These are phyloP conservation scores for Typha latifolia DNA, from an alignment of 176 grass and related monocot species.

Conservation along the genomic window DNA sequence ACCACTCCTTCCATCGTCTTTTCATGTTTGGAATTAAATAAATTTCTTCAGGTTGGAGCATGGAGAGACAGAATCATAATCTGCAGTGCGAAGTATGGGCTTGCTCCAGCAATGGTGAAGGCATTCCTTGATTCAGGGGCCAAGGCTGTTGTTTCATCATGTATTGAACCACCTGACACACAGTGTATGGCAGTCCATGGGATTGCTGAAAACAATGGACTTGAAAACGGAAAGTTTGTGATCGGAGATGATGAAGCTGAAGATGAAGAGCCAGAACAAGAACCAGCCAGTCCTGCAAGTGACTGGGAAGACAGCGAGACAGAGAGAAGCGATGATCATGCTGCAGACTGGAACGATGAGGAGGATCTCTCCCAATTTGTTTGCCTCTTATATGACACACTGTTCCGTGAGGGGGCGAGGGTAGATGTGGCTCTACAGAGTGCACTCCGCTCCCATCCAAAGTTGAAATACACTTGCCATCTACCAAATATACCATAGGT, in stretches of 20 bases:
- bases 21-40: slow-evolving; percentile 18
- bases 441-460: slow-evolving; percentile 53
- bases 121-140: slow-evolving; percentile 80
- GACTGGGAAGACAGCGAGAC: slow-evolving; percentile 92
- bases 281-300: slow-evolving; percentile 63
- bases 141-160: slow-evolving; percentile 81
- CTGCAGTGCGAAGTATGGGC: slow-evolving; percentile 64
- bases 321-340: slow-evolving; percentile 35
- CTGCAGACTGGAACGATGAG: slow-evolving; percentile 41
- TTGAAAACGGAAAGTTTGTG: slow-evolving; percentile 68
- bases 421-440: slow-evolving; percentile 60
- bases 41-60: slow-evolving; percentile 59
- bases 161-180: slow-evolving; percentile 58
- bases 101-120: slow-evolving; percentile 56
- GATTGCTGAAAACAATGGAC: slow-evolving; percentile 36
- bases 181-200: slow-evolving; percentile 49
- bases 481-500: slow-evolving; percentile 47
- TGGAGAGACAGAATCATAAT: slow-evolving; percentile 92
- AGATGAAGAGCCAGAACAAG: slow-evolving; percentile 33
- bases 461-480: slow-evolving; percentile 82
- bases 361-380: slow-evolving; percentile 75
- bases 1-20: slow-evolving; percentile 8
- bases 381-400: slow-evolving; percentile 61
- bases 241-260: slow-evolving; percentile 79
- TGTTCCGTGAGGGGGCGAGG: slow-evolving; percentile 72